A percentile compares a stretch with the other conserved stretches of the same genome.
Conservation (phyloP, 225 moss, liverwort and hornwort genomes). For the Pseudisothecium myosuroides region DNA sequence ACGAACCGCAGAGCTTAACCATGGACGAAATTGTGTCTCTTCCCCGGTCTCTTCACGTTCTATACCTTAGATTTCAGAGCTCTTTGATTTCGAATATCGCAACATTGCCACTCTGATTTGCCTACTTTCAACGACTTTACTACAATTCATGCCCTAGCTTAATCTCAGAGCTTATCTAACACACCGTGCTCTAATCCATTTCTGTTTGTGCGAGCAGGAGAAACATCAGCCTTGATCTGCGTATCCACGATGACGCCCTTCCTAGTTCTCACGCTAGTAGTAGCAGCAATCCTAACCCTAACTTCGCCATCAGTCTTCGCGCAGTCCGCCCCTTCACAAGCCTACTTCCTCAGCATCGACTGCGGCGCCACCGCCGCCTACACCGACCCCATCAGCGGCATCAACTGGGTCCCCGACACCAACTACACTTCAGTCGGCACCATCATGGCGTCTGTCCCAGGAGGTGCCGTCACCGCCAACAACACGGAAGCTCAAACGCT, state of each 20-base stretch:
- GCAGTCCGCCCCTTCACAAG: not conserved
- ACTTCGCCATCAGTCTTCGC: not conserved
- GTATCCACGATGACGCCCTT: not conserved
- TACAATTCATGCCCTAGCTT: not conserved
- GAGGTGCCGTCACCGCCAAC: not conserved
- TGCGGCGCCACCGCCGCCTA: constrained; percentile 30
- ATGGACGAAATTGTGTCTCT: no score
- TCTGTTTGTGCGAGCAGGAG: not conserved
- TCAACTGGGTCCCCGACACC: constrained; percentile 5
- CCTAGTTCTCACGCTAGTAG: not conserved
- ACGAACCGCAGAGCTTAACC: no score
- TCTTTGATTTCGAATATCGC: not conserved
- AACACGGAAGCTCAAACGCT: constrained; percentile 9
- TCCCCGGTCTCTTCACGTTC: no score
- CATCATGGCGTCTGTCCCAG: not conserved
- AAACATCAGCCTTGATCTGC: not conserved
- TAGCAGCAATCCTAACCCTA: not conserved
- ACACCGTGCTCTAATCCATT: not conserved
- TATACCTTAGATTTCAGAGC: no score
- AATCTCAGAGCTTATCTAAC: not conserved
- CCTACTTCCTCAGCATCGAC: constrained; percentile 53
- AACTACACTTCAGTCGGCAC: constrained; percentile 11
- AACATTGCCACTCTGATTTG: not conserved
- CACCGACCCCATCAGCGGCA: constrained; percentile 11
- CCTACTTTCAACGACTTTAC: not conserved